Percentiles rank a stretch among this genome's conserved stretches.
These are phyloP conservation scores for Stemphylium vesicarium DNA, from an alignment of 2,329 filamentous ascomycete genomes.

Conservation along the genomic window DNA sequence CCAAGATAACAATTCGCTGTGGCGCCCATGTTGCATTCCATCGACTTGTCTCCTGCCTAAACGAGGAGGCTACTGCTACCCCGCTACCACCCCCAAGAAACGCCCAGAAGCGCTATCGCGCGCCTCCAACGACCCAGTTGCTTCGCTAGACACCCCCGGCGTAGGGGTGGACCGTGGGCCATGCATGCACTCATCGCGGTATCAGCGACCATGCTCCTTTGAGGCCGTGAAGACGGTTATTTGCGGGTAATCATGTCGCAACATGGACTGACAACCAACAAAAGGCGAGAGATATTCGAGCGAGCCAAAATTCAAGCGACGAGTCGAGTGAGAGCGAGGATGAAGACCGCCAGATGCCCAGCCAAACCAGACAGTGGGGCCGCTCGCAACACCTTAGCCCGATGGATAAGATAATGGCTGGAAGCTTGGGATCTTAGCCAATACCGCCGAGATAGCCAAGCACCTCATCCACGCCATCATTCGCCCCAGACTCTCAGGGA, in stretches of 20 bases:
- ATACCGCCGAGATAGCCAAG: slow-evolving; percentile 6
- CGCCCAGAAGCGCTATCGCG: slow-evolving; percentile 8
- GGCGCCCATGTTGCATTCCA: slow-evolving; percentile 13
- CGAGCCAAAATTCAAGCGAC: background rate
- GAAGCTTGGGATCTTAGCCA: slow-evolving; percentile 15
- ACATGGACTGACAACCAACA: background rate
- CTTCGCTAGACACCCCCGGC: background rate
- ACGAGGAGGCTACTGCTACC: slow-evolving; percentile 7
- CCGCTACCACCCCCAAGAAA: slow-evolving; percentile 13
- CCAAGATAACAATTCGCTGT: slow-evolving; percentile 19
- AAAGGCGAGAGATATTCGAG: background rate
- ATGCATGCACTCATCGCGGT: background rate
- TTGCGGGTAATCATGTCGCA: slow-evolving; percentile 3
- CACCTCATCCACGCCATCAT: background rate
- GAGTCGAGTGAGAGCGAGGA: background rate
- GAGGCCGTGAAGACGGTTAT: slow-evolving; percentile 3
- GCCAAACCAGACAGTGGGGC: slow-evolving; percentile 5
- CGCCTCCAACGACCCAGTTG: slow-evolving; percentile 13
- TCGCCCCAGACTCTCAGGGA: background rate
- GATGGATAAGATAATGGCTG: slow-evolving; percentile 10
- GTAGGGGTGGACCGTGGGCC: background rate
- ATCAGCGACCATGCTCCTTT: slow-evolving; percentile 9
- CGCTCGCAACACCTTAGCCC: slow-evolving; percentile 1
- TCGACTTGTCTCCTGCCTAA: slow-evolving; percentile 18
- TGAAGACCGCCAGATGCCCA: background rate